Base-by-base conservation (phyloP, 129 eudicot genomes). In the Artemisia tridentata region DNA sequence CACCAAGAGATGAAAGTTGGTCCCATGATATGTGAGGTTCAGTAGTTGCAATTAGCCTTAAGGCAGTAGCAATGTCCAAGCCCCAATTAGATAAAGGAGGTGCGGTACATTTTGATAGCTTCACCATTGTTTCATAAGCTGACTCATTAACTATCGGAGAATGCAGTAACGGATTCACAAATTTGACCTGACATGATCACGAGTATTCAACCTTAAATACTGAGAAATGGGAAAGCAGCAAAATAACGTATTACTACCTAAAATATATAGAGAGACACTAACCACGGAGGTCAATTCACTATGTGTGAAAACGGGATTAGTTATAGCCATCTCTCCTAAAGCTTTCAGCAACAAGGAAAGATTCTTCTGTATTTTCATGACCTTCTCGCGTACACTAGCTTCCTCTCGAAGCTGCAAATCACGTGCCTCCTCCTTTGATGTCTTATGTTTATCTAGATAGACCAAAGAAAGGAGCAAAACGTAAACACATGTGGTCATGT, bases 391-490 rank as follows among this genome's bases (percentile, higher is more conserved):
- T 27, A 90, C 78, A 68, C 56, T 65, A 55, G 85, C 84, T 82
- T 95, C 99, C 79, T 95, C 97, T 52, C 51, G 76, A 62, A 95
- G 96, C 84, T 88, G 96, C 76, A 84, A 65, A 11, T 95, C 99
- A 75, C 99, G 99, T 27, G 97, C 99, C 83, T 95, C 99, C 80
- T 95, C 99, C 76, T 95, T 95, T 38, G 96, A 92, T 17, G 96
- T 95, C 85, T 95, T 95, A 63, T 91, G 88, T 81, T 90, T 95
- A 51, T 90, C 99, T 95, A 72, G 9, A 77, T 53, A 71, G 19
- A 68, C 78, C 75, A 72, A 38, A 73, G 84, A 25, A 34, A 17
- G 11, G 13, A 67, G 60, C 10, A 62, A 47, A 67, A 29, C 18
- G 1, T 51, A 43, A 27, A 70, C 20, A 20, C 27, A 0, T 18